Conservation (phyloP, 2,329 filamentous ascomycete species). For the Epichloe amarillans region DNA sequence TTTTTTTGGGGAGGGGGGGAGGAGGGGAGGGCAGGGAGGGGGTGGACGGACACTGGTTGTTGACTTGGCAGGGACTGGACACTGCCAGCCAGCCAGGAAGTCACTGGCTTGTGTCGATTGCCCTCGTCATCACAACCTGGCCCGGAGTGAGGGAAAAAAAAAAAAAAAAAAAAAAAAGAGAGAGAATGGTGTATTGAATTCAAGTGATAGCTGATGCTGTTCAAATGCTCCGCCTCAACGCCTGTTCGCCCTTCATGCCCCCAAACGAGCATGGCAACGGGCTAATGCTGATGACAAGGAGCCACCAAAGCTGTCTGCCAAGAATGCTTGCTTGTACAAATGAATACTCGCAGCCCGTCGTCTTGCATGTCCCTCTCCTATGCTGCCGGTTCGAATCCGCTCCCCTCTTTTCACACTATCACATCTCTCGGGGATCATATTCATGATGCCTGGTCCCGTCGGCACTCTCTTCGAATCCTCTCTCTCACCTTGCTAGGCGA, state of each 20-base stretch:
- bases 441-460: not conserved
- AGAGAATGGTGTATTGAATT: not conserved
- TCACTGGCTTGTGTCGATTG: too few species aligned
- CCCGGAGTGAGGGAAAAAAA: too few species aligned
- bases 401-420: not conserved
- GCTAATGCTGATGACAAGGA: not conserved
- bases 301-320: not conserved
- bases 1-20: too few species aligned
- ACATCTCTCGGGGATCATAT: not conserved
- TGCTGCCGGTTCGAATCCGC: not conserved
- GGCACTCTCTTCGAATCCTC: not conserved
- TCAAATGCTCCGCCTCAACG: conserved; percentile 7
- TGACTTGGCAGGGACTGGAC: too few species aligned
- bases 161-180: not conserved
- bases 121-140: too few species aligned
- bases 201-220: not conserved
- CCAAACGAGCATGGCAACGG: not conserved
- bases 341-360: not conserved
- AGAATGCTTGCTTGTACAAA: not conserved
- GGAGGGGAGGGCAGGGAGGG: too few species aligned
- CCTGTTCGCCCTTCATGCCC: conserved; percentile 1
- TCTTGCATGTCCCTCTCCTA: not conserved
- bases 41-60: too few species aligned
- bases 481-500: conserved; percentile 12
- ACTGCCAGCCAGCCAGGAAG: too few species aligned